Base-by-base conservation (phyloP, 2,329 filamentous ascomycete species). In the Xylariaceae sp. region DNA sequence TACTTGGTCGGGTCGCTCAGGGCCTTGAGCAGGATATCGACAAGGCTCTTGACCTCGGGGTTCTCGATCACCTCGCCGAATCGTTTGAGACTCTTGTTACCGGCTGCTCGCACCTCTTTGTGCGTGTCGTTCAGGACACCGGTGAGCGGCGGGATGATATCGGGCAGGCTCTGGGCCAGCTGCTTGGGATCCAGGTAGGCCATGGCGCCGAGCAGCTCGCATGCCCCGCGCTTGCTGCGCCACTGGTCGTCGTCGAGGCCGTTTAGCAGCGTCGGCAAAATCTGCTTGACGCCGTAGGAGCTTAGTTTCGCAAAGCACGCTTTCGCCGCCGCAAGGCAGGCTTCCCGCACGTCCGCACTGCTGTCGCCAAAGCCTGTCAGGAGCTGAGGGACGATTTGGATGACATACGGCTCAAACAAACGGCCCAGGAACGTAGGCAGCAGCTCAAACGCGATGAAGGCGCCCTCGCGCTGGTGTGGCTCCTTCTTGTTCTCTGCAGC, bases 41-140 rank as follows among this genome's bases (percentile, higher is more conserved):
- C 90, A 11, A 97, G 73, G 48, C 83, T 78, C 75, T 96, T 96
- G 58, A 98, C 87, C 64, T 98, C 92, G 3, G 92, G 92, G 61
- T 98, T 98, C 63, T 76, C 94, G 62, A 98, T 98, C 51, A 98
- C 94, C 62, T 98, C 94, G 50, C 94, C 92, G 60, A 98, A 98
- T 40, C 92, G 84, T 68, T 98, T 94, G 67, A 98, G 73, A 67
- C 88, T 95, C 65, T 90, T 83, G 64, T 98, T 98, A 6, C 92
- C 92, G 15, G 88, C 89, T 31, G 80, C 71, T 44, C 92, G 80
- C 21, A 98, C 92, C 66, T 98, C 92, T 64, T 98, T 98, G 68
- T 98, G 92, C 55, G 87, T 96, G 68, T 98, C 92, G 52, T 95
- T 98, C 42, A 98, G 70, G 3, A 97, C 92, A 31, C 84, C 81